Evolutionary conservation across 139 green algal species (phyloP).

Genomic region (Coelastrella sp.): DNA sequence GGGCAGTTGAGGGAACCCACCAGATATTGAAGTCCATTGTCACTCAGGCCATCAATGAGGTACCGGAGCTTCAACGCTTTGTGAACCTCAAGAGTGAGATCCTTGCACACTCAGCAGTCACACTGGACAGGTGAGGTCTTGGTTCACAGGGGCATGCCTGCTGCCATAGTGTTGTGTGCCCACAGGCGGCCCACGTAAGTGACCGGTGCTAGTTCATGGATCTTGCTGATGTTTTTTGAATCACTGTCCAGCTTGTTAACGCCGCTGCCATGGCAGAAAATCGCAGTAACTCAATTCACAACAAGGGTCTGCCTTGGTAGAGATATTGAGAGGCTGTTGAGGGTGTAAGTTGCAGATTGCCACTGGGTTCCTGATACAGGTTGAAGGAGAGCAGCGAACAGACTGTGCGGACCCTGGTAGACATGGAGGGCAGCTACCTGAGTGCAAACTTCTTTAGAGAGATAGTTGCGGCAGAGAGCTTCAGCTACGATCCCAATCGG

Average conservation of each 20-base stretch:
- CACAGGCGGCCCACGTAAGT: too few relatives aligned
- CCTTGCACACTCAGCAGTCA: conserved; percentile 71
- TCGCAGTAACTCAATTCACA: too few relatives aligned
- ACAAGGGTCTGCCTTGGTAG: too few relatives aligned
- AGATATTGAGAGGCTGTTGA: too few relatives aligned
- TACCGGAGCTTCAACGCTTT: conserved; percentile 79
- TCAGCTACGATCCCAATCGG: conserved; percentile 67
- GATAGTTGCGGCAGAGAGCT: conserved; percentile 78
- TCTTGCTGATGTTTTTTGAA: too few relatives aligned
- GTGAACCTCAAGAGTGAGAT: conserved; percentile 86
- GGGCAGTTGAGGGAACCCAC: conserved; percentile 56
- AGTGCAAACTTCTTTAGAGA: conserved; percentile 93
- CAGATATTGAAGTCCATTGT: conserved; percentile 89
- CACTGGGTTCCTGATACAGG: neutral
- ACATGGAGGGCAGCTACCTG: conserved; percentile 95
- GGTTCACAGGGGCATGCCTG: neutral
- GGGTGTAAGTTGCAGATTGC: too few relatives aligned
- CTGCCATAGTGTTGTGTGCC: neutral
- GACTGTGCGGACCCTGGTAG: conserved; percentile 84
- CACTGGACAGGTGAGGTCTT: conserved; percentile 70
- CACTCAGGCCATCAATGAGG: conserved; percentile 77
- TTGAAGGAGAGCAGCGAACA: conserved; percentile 47
- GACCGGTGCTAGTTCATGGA: too few relatives aligned
- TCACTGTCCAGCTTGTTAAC: neutral
- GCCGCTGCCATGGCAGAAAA: neutral